phyloP scores from a whole-genome alignment of 768 basidiomycete species.

The Boletus tylopilopsis region DNA sequence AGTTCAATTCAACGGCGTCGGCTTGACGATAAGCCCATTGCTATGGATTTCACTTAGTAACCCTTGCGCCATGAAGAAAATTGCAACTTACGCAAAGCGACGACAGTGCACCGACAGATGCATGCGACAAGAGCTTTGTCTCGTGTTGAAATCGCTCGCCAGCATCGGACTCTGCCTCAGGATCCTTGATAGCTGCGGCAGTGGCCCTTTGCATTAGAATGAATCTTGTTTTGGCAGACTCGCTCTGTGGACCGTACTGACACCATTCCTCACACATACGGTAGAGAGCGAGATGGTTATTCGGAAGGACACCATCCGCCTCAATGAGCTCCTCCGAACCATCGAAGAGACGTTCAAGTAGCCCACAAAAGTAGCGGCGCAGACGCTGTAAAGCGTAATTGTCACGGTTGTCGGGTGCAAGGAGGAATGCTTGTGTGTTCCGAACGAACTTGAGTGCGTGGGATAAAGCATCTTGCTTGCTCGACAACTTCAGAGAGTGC shows the following conservation, averaged over 20 bases:
- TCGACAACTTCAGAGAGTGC: conserved; percentile 63
- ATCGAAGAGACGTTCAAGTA: conserved; percentile 83
- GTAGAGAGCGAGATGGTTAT: conserved; percentile 77
- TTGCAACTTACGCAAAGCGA: conserved; percentile 71
- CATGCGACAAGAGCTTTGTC: conserved; percentile 67
- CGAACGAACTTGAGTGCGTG: conserved; percentile 85
- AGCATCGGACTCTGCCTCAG: conserved; percentile 47
- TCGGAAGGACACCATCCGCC: conserved; percentile 67
- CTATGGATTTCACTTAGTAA: conserved; percentile 36
- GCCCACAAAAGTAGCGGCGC: conserved; percentile 87
- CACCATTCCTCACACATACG: conserved; percentile 94
- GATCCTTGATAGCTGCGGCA: conserved; percentile 50
- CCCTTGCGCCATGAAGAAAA: background rate
- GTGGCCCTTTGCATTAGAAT: conserved; percentile 68
- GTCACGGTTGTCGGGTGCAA: conserved; percentile 65
- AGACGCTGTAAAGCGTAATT: conserved; percentile 75
- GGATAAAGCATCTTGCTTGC: conserved; percentile 67
- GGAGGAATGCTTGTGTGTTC: conserved; percentile 77
- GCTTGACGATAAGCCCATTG: conserved; percentile 74
- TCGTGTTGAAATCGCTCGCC: conserved; percentile 66
- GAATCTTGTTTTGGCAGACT: conserved; percentile 65
- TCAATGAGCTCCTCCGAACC: conserved; percentile 66
- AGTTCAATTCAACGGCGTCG: conserved; percentile 47
- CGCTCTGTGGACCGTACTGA: conserved; percentile 72
- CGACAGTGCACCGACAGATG: conserved; percentile 85